Evolutionary conservation across 306 rosid species (phyloP).

Genomic region (Inga leiocalycina): DNA sequence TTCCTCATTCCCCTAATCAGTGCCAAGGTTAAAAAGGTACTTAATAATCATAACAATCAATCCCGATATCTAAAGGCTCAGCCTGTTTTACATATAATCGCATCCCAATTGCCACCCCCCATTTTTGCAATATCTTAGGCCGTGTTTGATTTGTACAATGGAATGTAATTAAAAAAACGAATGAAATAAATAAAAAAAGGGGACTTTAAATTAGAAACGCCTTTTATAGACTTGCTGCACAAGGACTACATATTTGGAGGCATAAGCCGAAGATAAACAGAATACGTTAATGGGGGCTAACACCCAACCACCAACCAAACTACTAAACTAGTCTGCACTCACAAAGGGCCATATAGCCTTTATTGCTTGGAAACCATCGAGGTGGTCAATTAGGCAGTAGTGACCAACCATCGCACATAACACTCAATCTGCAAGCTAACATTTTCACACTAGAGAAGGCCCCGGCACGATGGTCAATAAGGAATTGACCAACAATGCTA

Average conservation of each 20-base stretch:
- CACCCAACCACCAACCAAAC: not conserved
- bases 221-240: not conserved
- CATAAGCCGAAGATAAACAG: not conserved
- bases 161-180: too few relatives aligned
- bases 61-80: too few relatives aligned
- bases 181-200: too few relatives aligned
- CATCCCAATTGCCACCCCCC: not conserved
- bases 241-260: not conserved
- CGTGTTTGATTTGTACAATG: too few relatives aligned
- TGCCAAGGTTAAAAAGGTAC: too few relatives aligned
- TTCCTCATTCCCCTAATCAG: too few relatives aligned
- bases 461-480: conserved; percentile 50
- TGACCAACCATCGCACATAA: not conserved
- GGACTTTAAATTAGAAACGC: not conserved
- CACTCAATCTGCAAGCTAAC: not conserved
- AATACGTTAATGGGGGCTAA: conserved; percentile 39
- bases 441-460: not conserved
- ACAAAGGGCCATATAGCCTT: not conserved
- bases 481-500: not conserved
- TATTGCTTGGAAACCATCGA: not conserved
- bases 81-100: too few relatives aligned
- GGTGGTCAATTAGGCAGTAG: not conserved
- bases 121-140: not conserved
- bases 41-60: too few relatives aligned
- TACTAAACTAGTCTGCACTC: not conserved